These are phyloP conservation scores for Penicillium psychrosexuale DNA, from an alignment of 2,329 filamentous ascomycete species.

Conservation along the genomic window DNA sequence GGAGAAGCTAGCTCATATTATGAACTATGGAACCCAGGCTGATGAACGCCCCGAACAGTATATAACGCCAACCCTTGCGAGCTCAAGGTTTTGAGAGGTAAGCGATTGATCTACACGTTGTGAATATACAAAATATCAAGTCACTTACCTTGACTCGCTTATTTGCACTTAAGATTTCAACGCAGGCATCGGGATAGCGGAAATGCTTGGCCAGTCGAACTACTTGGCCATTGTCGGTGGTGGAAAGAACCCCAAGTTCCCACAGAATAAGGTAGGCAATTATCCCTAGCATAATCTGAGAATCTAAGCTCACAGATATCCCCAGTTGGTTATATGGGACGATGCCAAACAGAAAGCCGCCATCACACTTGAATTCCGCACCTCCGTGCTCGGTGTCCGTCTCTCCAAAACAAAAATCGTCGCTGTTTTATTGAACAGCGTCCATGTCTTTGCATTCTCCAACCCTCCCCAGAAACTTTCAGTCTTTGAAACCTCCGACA, in stretches of 20 bases:
- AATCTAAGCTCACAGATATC: background rate
- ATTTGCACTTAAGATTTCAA: constrained; percentile 62
- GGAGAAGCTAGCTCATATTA: background rate
- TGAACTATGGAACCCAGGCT: constrained; percentile 14
- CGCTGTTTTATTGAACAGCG: constrained; percentile 75
- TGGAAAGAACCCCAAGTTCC: constrained; percentile 78
- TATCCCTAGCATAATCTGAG: background rate
- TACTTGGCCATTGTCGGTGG: constrained; percentile 88
- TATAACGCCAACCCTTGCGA: constrained; percentile 71
- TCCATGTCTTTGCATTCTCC: constrained; percentile 76
- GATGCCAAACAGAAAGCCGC: constrained; percentile 72
- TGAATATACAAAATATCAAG: background rate
- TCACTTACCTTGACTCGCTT: background rate
- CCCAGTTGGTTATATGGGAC: constrained; percentile 79
- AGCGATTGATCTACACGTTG: background rate
- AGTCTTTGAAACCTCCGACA: constrained; percentile 81
- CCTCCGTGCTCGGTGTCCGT: constrained; percentile 74
- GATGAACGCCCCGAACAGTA: constrained; percentile 49
- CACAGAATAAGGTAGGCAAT: constrained; percentile 70
- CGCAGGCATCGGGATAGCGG: constrained; percentile 74
- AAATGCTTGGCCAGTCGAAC: constrained; percentile 84
- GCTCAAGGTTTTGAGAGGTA: constrained; percentile 62
- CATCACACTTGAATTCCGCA: constrained; percentile 74
- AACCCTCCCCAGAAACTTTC: constrained; percentile 67
- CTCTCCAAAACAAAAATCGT: constrained; percentile 73